Base-by-base conservation (phyloP, 805 yeast genomes). In the Kodamaea kakaduensis region DNA sequence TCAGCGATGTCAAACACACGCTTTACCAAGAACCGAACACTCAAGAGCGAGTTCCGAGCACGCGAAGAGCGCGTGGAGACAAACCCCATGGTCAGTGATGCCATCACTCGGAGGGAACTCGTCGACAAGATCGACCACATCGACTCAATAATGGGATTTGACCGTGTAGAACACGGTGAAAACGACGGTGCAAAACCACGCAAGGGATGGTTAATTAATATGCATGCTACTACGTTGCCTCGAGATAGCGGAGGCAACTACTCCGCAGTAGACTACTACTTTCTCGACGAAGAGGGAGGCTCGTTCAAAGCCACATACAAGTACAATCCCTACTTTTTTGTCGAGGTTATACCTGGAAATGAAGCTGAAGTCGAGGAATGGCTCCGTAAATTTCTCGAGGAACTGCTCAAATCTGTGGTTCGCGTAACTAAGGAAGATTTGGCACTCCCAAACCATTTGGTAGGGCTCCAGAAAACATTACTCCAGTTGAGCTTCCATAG, bases 281-380 rank as follows among this genome's bases (percentile, higher is more conserved):
- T 94, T 48, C 61, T 93, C 6, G 97, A 89, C 56, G 96, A 86
- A 50, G 97, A 89, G 56, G 99, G 99, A 31, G 98, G 97, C 5
- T 78, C 84, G 28, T 93, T 94, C 67, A 93, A 90, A 54, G 81
- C 88, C 3, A 82, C 95, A 1, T 59, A 85, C 9, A 82, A 74
- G 39, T 85, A 75, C 53, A 88, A 86, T 47, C 99, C 99, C 0
- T 93, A 93, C 56, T 84, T 93, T 51, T 75, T 82, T 34, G 61
- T 93, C 8, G 69, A 77, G 2, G 77, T 86, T 44, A 66, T 73
- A n/a, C 73, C 73, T 1, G 77, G 78, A 1, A 59, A 61, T 12
- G 86, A 80, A 41, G 58, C 75, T 2, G 97, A 85, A 44, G 86
- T 88, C 3, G 97, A 93, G 58, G 98, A 93, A 51, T 82, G 75